Conservation (phyloP, 1,284 basidiomycete genomes). For the Taiwanofungus camphoratus region DNA sequence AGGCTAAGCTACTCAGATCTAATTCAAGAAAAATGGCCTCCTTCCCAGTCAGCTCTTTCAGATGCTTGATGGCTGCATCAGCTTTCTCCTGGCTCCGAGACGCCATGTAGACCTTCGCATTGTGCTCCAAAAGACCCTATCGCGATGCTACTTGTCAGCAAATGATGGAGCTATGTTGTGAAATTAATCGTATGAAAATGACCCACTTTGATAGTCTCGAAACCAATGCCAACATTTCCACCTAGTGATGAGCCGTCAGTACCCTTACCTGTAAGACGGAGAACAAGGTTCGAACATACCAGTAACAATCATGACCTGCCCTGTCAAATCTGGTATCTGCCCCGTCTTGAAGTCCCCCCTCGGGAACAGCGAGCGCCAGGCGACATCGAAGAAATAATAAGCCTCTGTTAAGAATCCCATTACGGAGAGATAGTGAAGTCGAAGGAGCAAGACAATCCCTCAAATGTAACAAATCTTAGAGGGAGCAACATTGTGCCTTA, state of each 20-base stretch:
- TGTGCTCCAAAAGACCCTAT: slow-evolving; percentile 32
- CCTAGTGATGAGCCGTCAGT: not conserved
- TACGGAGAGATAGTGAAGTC: too few species aligned
- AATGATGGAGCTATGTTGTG: not conserved
- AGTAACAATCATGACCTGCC: slow-evolving; percentile 35
- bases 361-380: too few species aligned
- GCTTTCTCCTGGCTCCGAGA: slow-evolving; percentile 34
- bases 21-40: slow-evolving; percentile 36
- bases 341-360: slow-evolving; percentile 26
- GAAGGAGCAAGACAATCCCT: too few species aligned
- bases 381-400: too few species aligned
- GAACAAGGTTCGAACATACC: slow-evolving; percentile 11
- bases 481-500: too few species aligned
- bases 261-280: not conserved
- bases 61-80: slow-evolving; percentile 33
- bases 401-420: too few species aligned
- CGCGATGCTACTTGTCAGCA: not conserved
- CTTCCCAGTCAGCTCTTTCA: slow-evolving; percentile 29
- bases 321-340: slow-evolving; percentile 29
- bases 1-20: slow-evolving; percentile 39
- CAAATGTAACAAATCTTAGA: too few species aligned
- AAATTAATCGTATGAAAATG: not conserved
- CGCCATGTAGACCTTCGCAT: slow-evolving; percentile 44
- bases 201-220: slow-evolving; percentile 18
- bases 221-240: slow-evolving; percentile 35